Evolutionary conservation across 2,329 filamentous ascomycete genomes (phyloP), one percentile per base, ranked within the genome.

Genomic region (Ophiobolus disseminans): DNA sequence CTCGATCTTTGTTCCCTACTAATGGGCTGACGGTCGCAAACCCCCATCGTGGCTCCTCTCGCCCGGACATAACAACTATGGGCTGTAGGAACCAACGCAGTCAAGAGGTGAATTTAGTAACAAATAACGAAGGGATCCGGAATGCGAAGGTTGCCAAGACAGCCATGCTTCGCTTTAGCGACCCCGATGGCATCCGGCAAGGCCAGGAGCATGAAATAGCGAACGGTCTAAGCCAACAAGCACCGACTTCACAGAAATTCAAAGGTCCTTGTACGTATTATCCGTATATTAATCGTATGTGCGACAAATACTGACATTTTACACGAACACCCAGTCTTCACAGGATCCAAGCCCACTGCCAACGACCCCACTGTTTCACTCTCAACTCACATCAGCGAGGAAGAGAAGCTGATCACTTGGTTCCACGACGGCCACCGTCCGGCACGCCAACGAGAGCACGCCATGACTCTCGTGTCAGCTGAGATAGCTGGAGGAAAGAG

Each of bases 331-430:
- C n/a, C n/a, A n/a, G n/a, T 73, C 58, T 75, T 74, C 49, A 57
- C 61, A 3, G 65, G 65, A 19, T 58, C 58, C 2, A 63, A 60
- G 36, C 68, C 70, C 6, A 70, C 64, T 6, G 49, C 61, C 1
- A 48, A 59, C 30, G 60, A 68, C 21, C 66, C 62, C 13, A 66
- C 58, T n/a, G 55, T 57, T 2, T 57, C 55, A 9, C 55, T 66
- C 5, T 53, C 63, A 5, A 36, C 58, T 16, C 61, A 50, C 9
- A 55, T 62, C 23, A 56, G 52, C n/a, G 62, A 68, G 14, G 69
- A 73, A 19, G 63, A 73, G 21, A 69, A 73, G 42, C 60, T 78
- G 5, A 43, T 54, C n/a, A 65, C 71, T n/a, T 79, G 76, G 76
- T 78, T 70, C 53, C 68, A 56, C 13, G 60, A 69, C 48, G 63